Evolutionary conservation across 2,329 filamentous ascomycete species (phyloP).

Genomic region (Leptographium radiaticola): DNA sequence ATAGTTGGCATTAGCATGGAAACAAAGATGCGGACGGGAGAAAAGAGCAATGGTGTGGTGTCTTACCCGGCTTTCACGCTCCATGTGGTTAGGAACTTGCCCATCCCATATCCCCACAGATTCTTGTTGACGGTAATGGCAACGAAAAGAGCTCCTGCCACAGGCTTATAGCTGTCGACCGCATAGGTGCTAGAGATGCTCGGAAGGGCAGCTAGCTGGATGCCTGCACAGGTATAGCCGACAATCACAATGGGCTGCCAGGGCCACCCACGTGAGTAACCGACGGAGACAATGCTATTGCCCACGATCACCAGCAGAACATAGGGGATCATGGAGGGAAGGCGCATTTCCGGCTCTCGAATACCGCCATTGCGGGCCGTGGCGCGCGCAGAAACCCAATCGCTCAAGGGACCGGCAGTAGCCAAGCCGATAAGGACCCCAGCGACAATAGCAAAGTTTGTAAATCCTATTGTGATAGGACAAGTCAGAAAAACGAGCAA

Average conservation of each 20-base stretch:
- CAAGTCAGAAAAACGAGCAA: too few relatives aligned
- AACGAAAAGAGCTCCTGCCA: slow-evolving; percentile 31
- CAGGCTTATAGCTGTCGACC: slow-evolving; percentile 52
- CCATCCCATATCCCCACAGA: slow-evolving; percentile 17
- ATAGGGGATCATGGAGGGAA: slow-evolving; percentile 31
- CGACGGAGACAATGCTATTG: slow-evolving; percentile 29
- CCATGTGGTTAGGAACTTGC: slow-evolving; percentile 18
- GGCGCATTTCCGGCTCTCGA: slow-evolving; percentile 34
- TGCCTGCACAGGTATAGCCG: slow-evolving; percentile 26
- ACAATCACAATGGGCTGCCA: slow-evolving; percentile 35
- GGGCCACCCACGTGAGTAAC: slow-evolving; percentile 32
- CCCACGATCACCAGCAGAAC: slow-evolving; percentile 31
- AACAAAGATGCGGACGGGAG: neutral
- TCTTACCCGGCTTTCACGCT: slow-evolving; percentile 10
- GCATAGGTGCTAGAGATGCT: slow-evolving; percentile 46
- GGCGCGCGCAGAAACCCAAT: slow-evolving; percentile 26
- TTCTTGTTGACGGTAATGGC: slow-evolving; percentile 17
- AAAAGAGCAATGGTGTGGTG: neutral
- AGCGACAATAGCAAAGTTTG: slow-evolving; percentile 31
- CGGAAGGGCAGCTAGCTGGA: slow-evolving; percentile 34
- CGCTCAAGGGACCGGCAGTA: slow-evolving; percentile 29
- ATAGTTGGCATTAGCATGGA: too few relatives aligned
- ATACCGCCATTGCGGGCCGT: slow-evolving; percentile 30
- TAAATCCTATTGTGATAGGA: slow-evolving; percentile 17
- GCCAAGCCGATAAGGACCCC: slow-evolving; percentile 27